phyloP scores from a whole-genome alignment of 179 eudicot genomes.

The Carnegiea gigantea region DNA sequence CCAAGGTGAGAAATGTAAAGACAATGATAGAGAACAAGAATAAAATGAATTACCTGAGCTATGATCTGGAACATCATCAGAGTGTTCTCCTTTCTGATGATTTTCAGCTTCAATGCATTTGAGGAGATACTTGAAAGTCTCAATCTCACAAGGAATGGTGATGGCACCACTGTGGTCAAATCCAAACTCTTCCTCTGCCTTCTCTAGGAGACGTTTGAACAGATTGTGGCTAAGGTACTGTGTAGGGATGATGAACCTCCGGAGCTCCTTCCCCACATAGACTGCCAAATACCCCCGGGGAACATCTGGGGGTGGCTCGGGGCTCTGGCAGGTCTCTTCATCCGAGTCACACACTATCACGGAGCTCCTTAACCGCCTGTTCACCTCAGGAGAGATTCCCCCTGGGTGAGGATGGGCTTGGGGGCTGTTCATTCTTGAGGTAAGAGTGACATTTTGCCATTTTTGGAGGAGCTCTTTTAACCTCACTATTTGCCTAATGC shows the following conservation, averaged over 20 bases:
- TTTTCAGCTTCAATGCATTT: constrained; percentile 58
- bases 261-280: constrained; percentile 74
- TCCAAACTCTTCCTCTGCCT: constrained; percentile 92
- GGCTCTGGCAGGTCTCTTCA: constrained; percentile 66
- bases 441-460: constrained; percentile 62
- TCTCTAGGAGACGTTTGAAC: constrained; percentile 74
- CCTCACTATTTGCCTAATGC: constrained; percentile 75
- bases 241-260: constrained; percentile 88
- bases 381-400: constrained; percentile 56
- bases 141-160: constrained; percentile 84
- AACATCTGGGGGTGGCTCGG: constrained; percentile 63
- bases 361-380: constrained; percentile 37
- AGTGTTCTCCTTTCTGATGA: constrained; percentile 29
- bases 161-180: constrained; percentile 75
- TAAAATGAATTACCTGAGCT: constrained; percentile 12
- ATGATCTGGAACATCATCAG: constrained; percentile 10
- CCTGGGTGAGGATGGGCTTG: constrained; percentile 3
- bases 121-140: constrained; percentile 85
- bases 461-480: constrained; percentile 64
- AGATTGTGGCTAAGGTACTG: constrained; percentile 62
- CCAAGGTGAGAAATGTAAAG: background rate
- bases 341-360: constrained; percentile 50
- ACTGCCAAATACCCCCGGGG: constrained; percentile 85
- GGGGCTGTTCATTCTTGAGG: constrained; percentile 31
- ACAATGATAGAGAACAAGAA: too few relatives aligned